Conservation (phyloP, 768 basidiomycete genomes). For the Termitomyces sp. region DNA sequence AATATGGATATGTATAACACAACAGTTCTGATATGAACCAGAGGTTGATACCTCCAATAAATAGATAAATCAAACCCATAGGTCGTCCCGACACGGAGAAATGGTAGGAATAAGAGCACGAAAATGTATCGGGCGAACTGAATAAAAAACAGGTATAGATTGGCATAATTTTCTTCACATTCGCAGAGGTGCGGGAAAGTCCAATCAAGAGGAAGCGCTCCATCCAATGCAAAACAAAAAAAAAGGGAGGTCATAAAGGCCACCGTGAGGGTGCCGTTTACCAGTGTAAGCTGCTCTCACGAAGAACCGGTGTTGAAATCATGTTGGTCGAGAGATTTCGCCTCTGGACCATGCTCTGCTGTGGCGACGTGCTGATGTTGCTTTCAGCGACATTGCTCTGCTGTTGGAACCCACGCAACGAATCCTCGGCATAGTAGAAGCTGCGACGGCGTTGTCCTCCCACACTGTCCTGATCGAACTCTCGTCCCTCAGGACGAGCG, state of each 20-base stretch:
- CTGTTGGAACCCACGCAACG: slow-evolving; percentile 52
- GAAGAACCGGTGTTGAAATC: slow-evolving; percentile 72
- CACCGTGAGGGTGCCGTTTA: slow-evolving; percentile 23
- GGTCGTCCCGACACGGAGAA: slow-evolving; percentile 11
- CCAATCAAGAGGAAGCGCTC: neutral
- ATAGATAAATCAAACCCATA: slow-evolving; percentile 8
- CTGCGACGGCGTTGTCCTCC: slow-evolving; percentile 69
- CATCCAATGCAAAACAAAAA: neutral
- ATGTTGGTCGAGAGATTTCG: slow-evolving; percentile 51
- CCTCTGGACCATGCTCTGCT: slow-evolving; percentile 33
- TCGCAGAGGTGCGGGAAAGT: neutral
- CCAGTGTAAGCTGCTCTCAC: slow-evolving; percentile 86
- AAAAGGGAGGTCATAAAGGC: neutral
- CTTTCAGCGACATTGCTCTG: slow-evolving; percentile 21
- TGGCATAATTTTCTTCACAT: slow-evolving; percentile 3
- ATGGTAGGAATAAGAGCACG: slow-evolving; percentile 4
- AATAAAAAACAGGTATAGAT: slow-evolving; percentile 8
- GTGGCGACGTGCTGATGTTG: neutral
- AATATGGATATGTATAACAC: neutral
- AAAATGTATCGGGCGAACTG: slow-evolving; percentile 3
- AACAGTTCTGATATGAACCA: slow-evolving; percentile 1
- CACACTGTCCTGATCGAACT: slow-evolving; percentile 73
- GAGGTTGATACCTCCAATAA: slow-evolving; percentile 3
- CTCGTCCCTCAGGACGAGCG: slow-evolving; percentile 54
- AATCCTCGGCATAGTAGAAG: slow-evolving; percentile 88